Conservation (phyloP, 2,329 filamentous ascomycete species). For the Exophiala alcalophila region DNA sequence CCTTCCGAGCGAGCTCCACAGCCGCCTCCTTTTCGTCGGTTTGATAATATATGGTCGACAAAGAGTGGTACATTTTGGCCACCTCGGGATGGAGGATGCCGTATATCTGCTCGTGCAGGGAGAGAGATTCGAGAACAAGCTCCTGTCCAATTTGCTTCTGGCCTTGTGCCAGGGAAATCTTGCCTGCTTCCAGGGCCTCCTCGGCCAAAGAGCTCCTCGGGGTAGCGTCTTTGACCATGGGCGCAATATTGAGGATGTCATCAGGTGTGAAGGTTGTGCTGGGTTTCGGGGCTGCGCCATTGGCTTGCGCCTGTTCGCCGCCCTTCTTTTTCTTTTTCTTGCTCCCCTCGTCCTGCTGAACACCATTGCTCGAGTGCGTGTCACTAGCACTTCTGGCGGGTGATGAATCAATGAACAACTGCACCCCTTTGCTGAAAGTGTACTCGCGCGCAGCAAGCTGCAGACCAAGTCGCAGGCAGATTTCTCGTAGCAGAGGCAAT, state of each 20-base stretch:
- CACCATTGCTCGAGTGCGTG: constrained; percentile 29
- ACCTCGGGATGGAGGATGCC: constrained; percentile 96
- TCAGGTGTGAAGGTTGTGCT: constrained; percentile 71
- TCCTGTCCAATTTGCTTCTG: constrained; percentile 96
- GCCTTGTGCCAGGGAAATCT: constrained; percentile 91
- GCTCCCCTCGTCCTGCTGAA: constrained; percentile 39
- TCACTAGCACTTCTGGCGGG: constrained; percentile 39
- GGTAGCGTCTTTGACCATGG: constrained; percentile 88
- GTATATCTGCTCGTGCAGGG: constrained; percentile 97
- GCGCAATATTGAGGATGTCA: constrained; percentile 89
- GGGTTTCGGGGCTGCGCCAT: constrained; percentile 45
- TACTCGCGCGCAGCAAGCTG: constrained; percentile 81
- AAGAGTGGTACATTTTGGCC: constrained; percentile 86
- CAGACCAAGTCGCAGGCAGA: constrained; percentile 82
- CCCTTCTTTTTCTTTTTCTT: constrained; percentile 58
- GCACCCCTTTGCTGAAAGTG: constrained; percentile 56
- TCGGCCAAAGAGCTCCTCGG: constrained; percentile 89
- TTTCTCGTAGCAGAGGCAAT: constrained; percentile 82
- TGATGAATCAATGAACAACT: constrained; percentile 32
- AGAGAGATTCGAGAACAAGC: constrained; percentile 89
- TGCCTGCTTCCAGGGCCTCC: constrained; percentile 91
- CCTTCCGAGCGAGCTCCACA: constrained; percentile 92
- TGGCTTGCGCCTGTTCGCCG: constrained; percentile 26
- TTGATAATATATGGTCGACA: constrained; percentile 95
- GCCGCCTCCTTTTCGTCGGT: constrained; percentile 97